These are phyloP conservation scores for Tetraselmis chui DNA, from an alignment of 139 green algal genomes.

Conservation along the genomic window DNA sequence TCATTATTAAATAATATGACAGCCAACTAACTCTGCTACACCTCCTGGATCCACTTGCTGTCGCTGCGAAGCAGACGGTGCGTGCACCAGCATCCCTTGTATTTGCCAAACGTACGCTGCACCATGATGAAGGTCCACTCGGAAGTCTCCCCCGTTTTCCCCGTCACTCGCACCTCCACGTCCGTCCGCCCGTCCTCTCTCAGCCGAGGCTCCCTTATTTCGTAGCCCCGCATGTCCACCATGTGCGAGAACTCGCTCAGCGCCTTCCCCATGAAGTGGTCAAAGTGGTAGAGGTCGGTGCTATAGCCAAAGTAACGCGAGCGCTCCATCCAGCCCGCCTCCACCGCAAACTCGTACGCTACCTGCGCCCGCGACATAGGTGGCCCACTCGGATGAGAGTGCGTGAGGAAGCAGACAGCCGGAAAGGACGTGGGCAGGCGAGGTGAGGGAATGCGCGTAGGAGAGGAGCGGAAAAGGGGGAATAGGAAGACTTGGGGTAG, in stretches of 20 bases:
- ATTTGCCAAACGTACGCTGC: constrained; percentile 25
- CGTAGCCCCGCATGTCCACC: constrained; percentile 13
- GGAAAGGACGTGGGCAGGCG: too few species aligned
- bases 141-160: constrained; percentile 11
- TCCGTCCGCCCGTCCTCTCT: constrained; percentile 9
- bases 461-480: too few species aligned
- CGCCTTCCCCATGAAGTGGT: constrained; percentile 27
- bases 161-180: constrained; percentile 5
- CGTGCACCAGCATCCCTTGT: constrained; percentile 23
- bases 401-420: too few species aligned
- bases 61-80: constrained; percentile 18
- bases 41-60: constrained; percentile 4
- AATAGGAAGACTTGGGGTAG: too few species aligned
- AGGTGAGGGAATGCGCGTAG: too few species aligned
- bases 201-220: constrained; percentile 9
- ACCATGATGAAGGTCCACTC: constrained; percentile 31
- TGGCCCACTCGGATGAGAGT: too few species aligned
- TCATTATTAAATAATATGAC: too few species aligned
- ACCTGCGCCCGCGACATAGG: constrained; percentile 4
- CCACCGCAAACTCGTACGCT: constrained; percentile 22
- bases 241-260: constrained; percentile 18
- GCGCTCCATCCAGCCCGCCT: constrained; percentile 21
- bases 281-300: constrained; percentile 31
- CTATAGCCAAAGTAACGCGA: constrained; percentile 24
- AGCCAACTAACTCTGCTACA: too few species aligned